These are phyloP conservation scores for Glycine tomentella DNA, from an alignment of 306 rosid species.

Conservation along the genomic window DNA sequence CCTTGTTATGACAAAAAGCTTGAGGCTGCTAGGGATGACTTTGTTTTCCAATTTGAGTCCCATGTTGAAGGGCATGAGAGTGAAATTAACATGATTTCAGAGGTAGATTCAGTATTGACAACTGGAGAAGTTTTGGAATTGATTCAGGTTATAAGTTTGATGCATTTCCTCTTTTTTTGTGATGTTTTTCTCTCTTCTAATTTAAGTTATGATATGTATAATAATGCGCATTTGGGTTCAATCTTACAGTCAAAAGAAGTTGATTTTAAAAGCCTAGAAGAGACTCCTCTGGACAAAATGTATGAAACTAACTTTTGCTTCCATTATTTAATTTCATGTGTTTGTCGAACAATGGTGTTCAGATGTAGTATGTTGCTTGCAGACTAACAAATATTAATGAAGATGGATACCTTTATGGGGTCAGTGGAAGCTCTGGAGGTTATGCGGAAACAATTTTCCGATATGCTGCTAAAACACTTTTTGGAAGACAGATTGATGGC, in stretches of 20 bases:
- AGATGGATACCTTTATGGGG: slow-evolving; percentile 82
- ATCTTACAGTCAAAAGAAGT: slow-evolving; percentile 74
- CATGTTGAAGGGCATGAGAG: slow-evolving; percentile 48
- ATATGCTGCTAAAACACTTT: slow-evolving; percentile 76
- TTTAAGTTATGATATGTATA: slow-evolving; percentile 15
- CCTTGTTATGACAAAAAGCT: slow-evolving; percentile 98
- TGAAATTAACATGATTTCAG: slow-evolving; percentile 57
- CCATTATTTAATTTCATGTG: slow-evolving; percentile 21
- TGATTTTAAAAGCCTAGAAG: slow-evolving; percentile 75
- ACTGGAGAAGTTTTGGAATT: slow-evolving; percentile 92
- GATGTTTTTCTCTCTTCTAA: slow-evolving; percentile 16
- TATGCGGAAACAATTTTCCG: slow-evolving; percentile 88
- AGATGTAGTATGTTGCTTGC: slow-evolving; percentile 44
- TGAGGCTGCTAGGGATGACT: slow-evolving; percentile 95
- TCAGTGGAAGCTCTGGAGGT: slow-evolving; percentile 90
- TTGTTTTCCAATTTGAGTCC: slow-evolving; percentile 66
- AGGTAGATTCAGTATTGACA: slow-evolving; percentile 96
- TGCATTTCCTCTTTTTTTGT: slow-evolving; percentile 25
- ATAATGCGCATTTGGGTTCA: slow-evolving; percentile 30
- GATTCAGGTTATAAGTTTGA: slow-evolving; percentile 67
- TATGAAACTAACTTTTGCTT: slow-evolving; percentile 55
- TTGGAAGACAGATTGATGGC: slow-evolving; percentile 76
- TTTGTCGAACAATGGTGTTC: slow-evolving; percentile 30
- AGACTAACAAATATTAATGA: slow-evolving; percentile 80
- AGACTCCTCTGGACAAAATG: slow-evolving; percentile 79